Evolutionary conservation across 768 basidiomycete species (phyloP).

Genomic region (Glaciozyma antarctica): DNA sequence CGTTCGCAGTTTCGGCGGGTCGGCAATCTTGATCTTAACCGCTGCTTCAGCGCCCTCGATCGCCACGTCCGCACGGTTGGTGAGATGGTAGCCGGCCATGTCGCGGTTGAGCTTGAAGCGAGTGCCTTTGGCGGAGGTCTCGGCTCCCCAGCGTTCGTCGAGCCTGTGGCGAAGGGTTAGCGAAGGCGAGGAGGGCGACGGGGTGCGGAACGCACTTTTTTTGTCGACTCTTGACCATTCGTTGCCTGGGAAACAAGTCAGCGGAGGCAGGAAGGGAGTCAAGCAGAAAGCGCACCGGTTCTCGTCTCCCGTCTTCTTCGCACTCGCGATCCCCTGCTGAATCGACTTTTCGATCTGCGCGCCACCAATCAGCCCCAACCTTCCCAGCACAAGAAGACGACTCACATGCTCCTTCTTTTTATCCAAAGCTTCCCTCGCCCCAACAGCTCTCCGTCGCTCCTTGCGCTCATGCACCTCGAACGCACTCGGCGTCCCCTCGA

Average conservation of each 20-base stretch:
- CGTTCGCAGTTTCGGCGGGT: slow-evolving; percentile 37
- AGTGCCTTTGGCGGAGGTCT: slow-evolving; percentile 44
- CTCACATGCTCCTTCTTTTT: slow-evolving; percentile 45
- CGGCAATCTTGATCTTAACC: slow-evolving; percentile 40
- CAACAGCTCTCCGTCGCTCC: slow-evolving; percentile 42
- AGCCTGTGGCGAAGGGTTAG: slow-evolving; percentile 31
- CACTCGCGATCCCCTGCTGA: slow-evolving; percentile 46
- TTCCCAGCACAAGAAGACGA: background rate
- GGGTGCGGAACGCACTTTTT: slow-evolving; percentile 43
- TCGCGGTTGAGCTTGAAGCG: slow-evolving; percentile 56
- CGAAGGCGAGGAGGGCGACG: background rate
- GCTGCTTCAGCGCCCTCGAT: slow-evolving; percentile 42
- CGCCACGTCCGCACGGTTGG: slow-evolving; percentile 43
- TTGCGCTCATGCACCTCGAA: slow-evolving; percentile 43
- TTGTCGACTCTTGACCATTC: slow-evolving; percentile 51
- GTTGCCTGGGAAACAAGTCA: slow-evolving; percentile 20
- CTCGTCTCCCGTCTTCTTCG: slow-evolving; percentile 55
- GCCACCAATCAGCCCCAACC: no score
- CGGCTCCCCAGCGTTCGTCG: slow-evolving; percentile 42
- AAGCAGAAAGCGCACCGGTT: slow-evolving; percentile 41
- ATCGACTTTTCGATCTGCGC: slow-evolving; percentile 49
- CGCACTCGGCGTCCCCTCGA: slow-evolving; percentile 44
- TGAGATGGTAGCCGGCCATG: slow-evolving; percentile 43
- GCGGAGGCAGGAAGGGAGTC: background rate
- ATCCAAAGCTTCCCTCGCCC: slow-evolving; percentile 42